Evolutionary conservation across 345 rosid genomes (phyloP).

Genomic region (Pistacia atlantica): DNA sequence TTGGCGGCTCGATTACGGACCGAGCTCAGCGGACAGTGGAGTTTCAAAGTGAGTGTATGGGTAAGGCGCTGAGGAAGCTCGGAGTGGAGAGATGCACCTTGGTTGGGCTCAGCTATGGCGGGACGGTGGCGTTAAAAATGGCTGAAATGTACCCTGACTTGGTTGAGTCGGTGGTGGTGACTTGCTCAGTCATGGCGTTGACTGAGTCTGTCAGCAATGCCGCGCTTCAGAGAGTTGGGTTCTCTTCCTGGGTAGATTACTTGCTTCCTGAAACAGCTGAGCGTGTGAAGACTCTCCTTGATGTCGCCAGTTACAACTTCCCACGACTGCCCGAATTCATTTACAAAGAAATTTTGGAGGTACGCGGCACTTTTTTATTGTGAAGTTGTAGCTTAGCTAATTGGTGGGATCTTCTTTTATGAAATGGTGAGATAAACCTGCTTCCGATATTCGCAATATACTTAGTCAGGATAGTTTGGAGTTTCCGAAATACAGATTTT

Average conservation of each 20-base stretch:
- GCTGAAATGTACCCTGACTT: slow-evolving; percentile 40
- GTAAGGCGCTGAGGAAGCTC: slow-evolving; percentile 31
- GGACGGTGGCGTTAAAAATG: slow-evolving; percentile 46
- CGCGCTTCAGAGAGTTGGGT: slow-evolving; percentile 25
- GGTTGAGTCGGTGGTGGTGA: slow-evolving; percentile 43
- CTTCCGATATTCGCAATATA: no score
- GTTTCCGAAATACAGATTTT: no score
- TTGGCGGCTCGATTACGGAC: slow-evolving; percentile 44
- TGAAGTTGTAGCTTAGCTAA: no score
- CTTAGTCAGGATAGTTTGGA: no score
- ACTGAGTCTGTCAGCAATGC: slow-evolving; percentile 37
- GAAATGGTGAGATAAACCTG: no score
- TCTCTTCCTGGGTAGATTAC: slow-evolving; percentile 28
- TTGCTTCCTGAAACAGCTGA: slow-evolving; percentile 37
- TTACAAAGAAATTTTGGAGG: slow-evolving; percentile 34
- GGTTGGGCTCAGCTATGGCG: slow-evolving; percentile 50
- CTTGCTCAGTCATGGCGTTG: slow-evolving; percentile 29
- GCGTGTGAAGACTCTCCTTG: slow-evolving; percentile 19
- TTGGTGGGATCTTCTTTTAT: no score
- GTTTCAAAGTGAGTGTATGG: slow-evolving; percentile 51
- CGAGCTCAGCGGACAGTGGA: slow-evolving; percentile 24
- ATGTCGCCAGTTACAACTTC: slow-evolving; percentile 13
- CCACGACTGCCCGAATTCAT: slow-evolving; percentile 30
- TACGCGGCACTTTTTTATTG: slow-evolving; percentile 1
- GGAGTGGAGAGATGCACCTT: slow-evolving; percentile 43